Conservation (phyloP, 768 basidiomycete genomes). For the Macrolepiota fuliginosa region DNA sequence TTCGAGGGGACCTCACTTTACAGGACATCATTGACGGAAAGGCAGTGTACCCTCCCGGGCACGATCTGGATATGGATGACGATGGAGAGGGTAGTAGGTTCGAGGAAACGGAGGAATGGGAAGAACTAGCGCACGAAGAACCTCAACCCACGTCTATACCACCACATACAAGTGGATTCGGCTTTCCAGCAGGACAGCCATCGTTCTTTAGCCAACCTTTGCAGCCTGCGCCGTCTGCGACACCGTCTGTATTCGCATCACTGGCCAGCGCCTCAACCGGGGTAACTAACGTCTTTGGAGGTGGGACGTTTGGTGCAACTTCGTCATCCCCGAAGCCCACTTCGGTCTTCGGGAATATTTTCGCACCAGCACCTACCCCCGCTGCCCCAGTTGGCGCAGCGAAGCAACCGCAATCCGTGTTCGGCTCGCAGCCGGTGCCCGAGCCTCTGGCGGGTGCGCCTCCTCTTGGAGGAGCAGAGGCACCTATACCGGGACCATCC, state of each 20-base stretch:
- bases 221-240: conserved; percentile 14
- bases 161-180: not conserved
- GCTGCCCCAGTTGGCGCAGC: conserved; percentile 13
- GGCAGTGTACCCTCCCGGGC: conserved; percentile 28
- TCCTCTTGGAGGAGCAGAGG: not conserved
- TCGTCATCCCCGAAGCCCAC: conserved; percentile 16
- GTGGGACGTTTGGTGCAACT: conserved; percentile 31
- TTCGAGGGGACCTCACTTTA: conserved; percentile 54
- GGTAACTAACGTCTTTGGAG: conserved; percentile 36
- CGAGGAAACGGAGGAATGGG: conserved; percentile 22
- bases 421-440: not conserved
- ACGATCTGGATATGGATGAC: conserved; percentile 23
- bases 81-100: conserved; percentile 22
- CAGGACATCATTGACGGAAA: conserved; percentile 71
- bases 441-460: not conserved
- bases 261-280: conserved; percentile 20
- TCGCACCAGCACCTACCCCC: conserved; percentile 19
- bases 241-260: conserved; percentile 18
- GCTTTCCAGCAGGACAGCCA: not conserved
- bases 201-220: conserved; percentile 3
- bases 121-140: conserved; percentile 4
- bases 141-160: not conserved
- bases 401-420: not conserved
- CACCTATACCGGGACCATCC: not conserved
- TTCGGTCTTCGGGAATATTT: conserved; percentile 22